Base-by-base conservation (phyloP, 257 asterid genomes). In the Capsicum chinense region DNA sequence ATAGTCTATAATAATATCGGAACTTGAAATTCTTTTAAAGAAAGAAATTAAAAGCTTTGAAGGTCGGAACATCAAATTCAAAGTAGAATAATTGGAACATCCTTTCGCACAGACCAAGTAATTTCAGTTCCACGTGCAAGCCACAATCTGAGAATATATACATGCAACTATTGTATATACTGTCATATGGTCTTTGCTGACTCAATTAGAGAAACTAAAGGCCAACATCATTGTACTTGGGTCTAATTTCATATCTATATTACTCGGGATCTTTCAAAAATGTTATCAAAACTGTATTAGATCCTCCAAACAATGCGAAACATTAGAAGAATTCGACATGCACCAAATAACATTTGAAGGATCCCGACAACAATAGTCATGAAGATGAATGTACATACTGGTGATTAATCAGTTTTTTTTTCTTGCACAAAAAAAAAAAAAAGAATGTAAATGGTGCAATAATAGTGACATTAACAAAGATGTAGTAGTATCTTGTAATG, bases 1-100 rank as follows among this genome's bases (percentile, higher is more conserved):
- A 85, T 83, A 74, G 48, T 44, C 48, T 44, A 44, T 44, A 44
- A 44, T 44, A 44, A 48, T 74, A 79, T 89, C 86, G 92, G 91
- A 88, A 90, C 88, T 88, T 85, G 92, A 85, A 88, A 86, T 80
- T 74, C 84, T 47, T 15, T 82, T 58, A 86, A 73, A 80, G 79
- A 50, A 50, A 7, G 59, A 81, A 74, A 6, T 39, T 19, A 21
- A 80, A 52, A 79, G n/a, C 59, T 81, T 48, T 62, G 79, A 11
- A 42, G 56, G 1, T 11, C 35, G 17, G 17, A 44, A 71, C 64
- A 21, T 10, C 16, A 21, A 56, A 15, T 56, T 56, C 60, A 56
- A 56, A 56, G 7, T 56, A 56, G 66, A 59, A n/a, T 17, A 59
- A 64, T 35, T 66, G 47, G 10, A 59, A 66, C 73, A 33, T 35